Conservation (phyloP, 768 basidiomycete genomes). For the Pleurotus tuoliensis region DNA sequence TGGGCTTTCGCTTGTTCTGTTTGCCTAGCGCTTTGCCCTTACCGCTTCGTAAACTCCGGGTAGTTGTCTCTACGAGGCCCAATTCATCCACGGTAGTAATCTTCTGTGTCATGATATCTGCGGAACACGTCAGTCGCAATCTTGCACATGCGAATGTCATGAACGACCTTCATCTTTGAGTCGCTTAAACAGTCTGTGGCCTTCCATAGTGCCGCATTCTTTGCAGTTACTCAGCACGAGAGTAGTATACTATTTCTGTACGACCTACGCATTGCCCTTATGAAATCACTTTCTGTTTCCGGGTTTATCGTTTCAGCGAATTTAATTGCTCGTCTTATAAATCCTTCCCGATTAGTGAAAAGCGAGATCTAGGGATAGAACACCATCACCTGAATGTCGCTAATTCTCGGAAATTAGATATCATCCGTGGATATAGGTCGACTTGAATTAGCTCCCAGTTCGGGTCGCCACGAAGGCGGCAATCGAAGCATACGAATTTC, state of each 20-base stretch:
- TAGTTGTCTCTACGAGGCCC: conserved; percentile 40
- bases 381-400: conserved; percentile 59
- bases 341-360: neutral
- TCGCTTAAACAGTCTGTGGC: conserved; percentile 58
- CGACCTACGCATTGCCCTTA: conserved; percentile 53
- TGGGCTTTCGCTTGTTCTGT: conserved; percentile 42
- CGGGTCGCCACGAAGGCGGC: conserved; percentile 60
- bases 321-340: conserved; percentile 64
- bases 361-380: neutral
- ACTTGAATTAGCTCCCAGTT: conserved; percentile 69
- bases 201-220: neutral
- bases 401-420: conserved; percentile 64
- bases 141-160: too few relatives aligned
- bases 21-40: conserved; percentile 33
- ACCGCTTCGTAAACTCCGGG: conserved; percentile 19
- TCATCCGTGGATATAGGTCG: conserved; percentile 52
- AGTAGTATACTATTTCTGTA: too few relatives aligned
- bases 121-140: too few relatives aligned
- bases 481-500: conserved; percentile 71
- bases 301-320: conserved; percentile 50
- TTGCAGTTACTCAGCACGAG: too few relatives aligned
- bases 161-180: conserved; percentile 65
- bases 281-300: conserved; percentile 46
- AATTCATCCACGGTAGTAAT: conserved; percentile 44
- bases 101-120: conserved; percentile 61